These are phyloP conservation scores for Trematosphaeria pertusa DNA, from an alignment of 2,329 filamentous ascomycete species.

Conservation along the genomic window DNA sequence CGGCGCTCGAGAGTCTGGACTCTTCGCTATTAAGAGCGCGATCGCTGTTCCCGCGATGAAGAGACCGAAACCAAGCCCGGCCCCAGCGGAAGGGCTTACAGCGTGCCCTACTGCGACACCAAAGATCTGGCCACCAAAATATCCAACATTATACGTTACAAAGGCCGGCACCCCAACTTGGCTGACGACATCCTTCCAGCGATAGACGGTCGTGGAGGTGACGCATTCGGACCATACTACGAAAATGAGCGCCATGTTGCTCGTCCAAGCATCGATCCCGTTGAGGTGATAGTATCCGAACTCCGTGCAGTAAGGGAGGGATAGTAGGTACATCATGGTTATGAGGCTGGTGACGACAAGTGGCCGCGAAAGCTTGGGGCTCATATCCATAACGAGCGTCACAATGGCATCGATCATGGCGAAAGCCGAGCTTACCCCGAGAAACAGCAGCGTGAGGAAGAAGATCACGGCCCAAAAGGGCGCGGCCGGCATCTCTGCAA, in stretches of 20 bases:
- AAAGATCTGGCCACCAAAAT: slow-evolving; percentile 59
- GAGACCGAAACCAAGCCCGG: slow-evolving; percentile 54
- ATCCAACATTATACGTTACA: slow-evolving; percentile 58
- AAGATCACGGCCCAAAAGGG: slow-evolving; percentile 66
- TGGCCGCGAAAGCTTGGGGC: slow-evolving; percentile 56
- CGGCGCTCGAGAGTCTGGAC: slow-evolving; percentile 48
- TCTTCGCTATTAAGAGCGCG: slow-evolving; percentile 48
- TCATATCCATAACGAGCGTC: slow-evolving; percentile 62
- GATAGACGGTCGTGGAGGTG: slow-evolving; percentile 61
- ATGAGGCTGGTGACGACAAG: slow-evolving; percentile 59
- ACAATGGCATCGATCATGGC: slow-evolving; percentile 65
- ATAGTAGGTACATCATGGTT: slow-evolving; percentile 60
- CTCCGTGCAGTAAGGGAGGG: slow-evolving; percentile 63
- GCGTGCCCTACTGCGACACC: slow-evolving; percentile 57
- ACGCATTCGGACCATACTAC: slow-evolving; percentile 62
- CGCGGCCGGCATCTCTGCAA: slow-evolving; percentile 63
- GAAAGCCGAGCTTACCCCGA: slow-evolving; percentile 66
- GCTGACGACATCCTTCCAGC: slow-evolving; percentile 57
- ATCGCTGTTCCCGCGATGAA: slow-evolving; percentile 50
- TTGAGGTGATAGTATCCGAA: slow-evolving; percentile 64
- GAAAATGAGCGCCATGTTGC: slow-evolving; percentile 62
- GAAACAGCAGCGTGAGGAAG: slow-evolving; percentile 65
- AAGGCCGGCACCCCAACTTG: slow-evolving; percentile 56
- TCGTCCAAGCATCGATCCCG: slow-evolving; percentile 64
- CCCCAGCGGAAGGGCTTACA: slow-evolving; percentile 48